phyloP scores from a whole-genome alignment of 2,329 filamentous ascomycete species.

The Gliomastix tumulicola region DNA sequence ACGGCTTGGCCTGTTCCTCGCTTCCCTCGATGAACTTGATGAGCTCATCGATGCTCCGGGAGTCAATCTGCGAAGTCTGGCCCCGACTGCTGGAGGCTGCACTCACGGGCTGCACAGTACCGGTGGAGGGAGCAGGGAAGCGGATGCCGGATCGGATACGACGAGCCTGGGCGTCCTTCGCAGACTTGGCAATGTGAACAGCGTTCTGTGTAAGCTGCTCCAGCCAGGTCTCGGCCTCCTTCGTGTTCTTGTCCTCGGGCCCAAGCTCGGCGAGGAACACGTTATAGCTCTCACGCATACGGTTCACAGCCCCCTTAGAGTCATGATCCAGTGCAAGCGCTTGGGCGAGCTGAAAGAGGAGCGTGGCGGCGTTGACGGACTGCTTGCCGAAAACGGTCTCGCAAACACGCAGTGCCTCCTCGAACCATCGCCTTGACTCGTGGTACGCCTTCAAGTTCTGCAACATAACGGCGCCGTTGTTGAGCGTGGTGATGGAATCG shows the following conservation, averaged over 20 bases:
- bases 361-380: constrained; percentile 87
- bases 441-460: constrained; percentile 92
- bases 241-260: constrained; percentile 90
- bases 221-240: constrained; percentile 94
- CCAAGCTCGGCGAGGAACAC: constrained; percentile 88
- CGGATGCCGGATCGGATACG: constrained; percentile 64
- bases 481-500: constrained; percentile 96
- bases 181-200: constrained; percentile 88
- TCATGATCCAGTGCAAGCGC: constrained; percentile 93
- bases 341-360: constrained; percentile 95
- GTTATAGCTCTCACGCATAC: constrained; percentile 95
- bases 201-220: constrained; percentile 95
- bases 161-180: constrained; percentile 75
- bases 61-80: constrained; percentile 49
- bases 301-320: constrained; percentile 80
- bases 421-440: constrained; percentile 94
- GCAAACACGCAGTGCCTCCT: constrained; percentile 82
- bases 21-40: constrained; percentile 88
- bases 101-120: constrained; percentile 15
- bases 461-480: constrained; percentile 98
- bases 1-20: constrained; percentile 41
- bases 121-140: constrained; percentile 37
- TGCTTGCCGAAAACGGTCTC: constrained; percentile 84
- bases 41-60: constrained; percentile 85
- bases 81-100: constrained; percentile 19